Base-by-base conservation (phyloP, 2,329 filamentous ascomycete species). In the Emergomyces africanus region DNA sequence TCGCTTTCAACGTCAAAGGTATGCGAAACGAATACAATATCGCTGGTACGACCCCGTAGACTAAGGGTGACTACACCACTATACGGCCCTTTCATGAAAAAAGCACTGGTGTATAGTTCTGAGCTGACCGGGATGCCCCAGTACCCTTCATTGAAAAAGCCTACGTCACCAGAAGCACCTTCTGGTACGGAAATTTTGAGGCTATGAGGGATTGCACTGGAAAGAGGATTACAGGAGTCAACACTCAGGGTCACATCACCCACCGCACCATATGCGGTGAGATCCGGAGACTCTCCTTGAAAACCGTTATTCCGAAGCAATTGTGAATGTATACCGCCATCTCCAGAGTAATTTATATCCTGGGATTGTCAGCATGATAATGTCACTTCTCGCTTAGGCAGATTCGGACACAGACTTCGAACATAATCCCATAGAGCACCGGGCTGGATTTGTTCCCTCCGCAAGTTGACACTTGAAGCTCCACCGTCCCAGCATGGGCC, bases 91-190 rank as follows among this genome's bases (percentile, higher is more conserved):
- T 61, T 65, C 64, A 72, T 69, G 64, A 66, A 72, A 57, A 72
- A 72, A 10, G 65, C 65, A 28, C 62, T 66, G 14, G 60, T 64
- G 37, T 72, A 72, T 0, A 62, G 66, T 23, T 62, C 62, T 0
- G 64, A 61, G 20, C 61, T 61, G n/a, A 71, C 68, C 0, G 68
- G 67, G 14, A 71, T 63, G 1, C 69, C 70, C 5, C 64, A 65
- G 41, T 69, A 71, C 10, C 69, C 80, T 58, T 74, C 69, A 59
- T 85, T 75, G 39, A 78, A 74, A 74, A 79, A 70, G 1, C 72
- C 73, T 44, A 71, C 67, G 30, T 66, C 66, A 8, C 68, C 65
- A 0, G 66, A 67, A 64, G 61, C 59, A 3, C 55, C 61, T 5
- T 60, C 15, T 0, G 61, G 60, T 9, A 70, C 64, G 8, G 64